Base-by-base conservation (phyloP, 2,329 filamentous ascomycete species). In the Atkinsonella texensis region DNA sequence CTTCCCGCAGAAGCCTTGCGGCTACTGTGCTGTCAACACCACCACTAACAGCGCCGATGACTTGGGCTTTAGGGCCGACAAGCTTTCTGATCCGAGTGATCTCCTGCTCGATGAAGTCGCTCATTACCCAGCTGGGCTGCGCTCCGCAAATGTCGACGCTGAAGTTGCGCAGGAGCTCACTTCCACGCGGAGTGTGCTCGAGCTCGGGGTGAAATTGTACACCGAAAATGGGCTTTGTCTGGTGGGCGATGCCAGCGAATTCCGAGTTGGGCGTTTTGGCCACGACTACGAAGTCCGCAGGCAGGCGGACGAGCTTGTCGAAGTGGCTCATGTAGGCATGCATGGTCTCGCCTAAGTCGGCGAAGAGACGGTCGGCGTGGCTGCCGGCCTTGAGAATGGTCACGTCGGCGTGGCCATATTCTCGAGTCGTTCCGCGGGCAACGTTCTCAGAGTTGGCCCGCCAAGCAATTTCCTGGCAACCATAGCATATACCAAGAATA, bases 141-240 rank as follows among this genome's bases (percentile, higher is more conserved):
- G 86, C 88, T 32, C 80, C 77, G 68, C 90, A 97, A 56, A 97
- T 94, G 18, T 79, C 75, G 53, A 95, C 76, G 12, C 82, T 83
- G 63, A 96, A 97, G 75, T 97, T 97, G 63, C 77, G 71, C 44
- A 96, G 74, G 5, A 95, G 63, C 31, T 85, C 73, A 10, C 65
- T 84, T 35, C 90, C 89, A 52, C 77, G 74, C 9, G 79, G 75
- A 0, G 64, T 60, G 49, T 66, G 54, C 53, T 59, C 57, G 35
- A 95, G 78, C 66, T 96, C 90, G 1, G 90, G 89, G 67, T 95
- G 90, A 67, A 95, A 91, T 64, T 96, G 90, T 46, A 95, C 79
- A 51, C 52, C 55, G 12, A 52, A 95, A 59, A 87, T 83, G 28
- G 83, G 81, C 71, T 84, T 81, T 9, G 70, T 68, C 64, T 80